These are phyloP conservation scores for Chlamydomonas sp. DNA, from an alignment of 139 green algal genomes.

Conservation along the genomic window DNA sequence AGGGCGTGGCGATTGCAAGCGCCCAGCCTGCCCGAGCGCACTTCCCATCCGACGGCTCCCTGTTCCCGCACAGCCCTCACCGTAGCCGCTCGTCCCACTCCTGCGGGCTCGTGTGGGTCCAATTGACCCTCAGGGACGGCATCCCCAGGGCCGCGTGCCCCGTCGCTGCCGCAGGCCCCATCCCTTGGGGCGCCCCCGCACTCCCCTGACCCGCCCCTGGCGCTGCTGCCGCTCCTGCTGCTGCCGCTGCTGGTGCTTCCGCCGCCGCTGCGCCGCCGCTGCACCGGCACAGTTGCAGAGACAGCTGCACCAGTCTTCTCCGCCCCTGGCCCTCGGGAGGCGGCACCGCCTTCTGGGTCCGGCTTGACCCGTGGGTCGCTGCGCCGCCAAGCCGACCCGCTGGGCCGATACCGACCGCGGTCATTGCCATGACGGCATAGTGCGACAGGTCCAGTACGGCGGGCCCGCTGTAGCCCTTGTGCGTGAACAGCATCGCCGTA, in stretches of 20 bases:
- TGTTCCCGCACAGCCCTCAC: neutral
- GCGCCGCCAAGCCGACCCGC: no score
- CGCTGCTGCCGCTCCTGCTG: neutral
- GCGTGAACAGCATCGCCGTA: slow-evolving; percentile 88
- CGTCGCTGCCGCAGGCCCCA: neutral
- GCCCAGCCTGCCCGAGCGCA: no score
- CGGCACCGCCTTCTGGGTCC: no score
- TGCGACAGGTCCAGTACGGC: slow-evolving; percentile 88
- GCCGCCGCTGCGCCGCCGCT: neutral
- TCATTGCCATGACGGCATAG: slow-evolving; percentile 60
- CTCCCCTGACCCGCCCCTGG: neutral
- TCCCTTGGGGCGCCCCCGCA: neutral
- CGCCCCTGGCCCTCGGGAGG: neutral
- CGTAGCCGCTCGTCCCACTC: slow-evolving; percentile 68
- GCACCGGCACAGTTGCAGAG: no score
- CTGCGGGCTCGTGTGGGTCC: slow-evolving; percentile 62
- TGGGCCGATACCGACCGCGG: neutral
- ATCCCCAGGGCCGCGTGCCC: neutral
- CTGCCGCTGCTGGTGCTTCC: neutral
- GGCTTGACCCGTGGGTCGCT: no score
- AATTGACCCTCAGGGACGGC: slow-evolving; percentile 65
- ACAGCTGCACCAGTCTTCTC: no score
- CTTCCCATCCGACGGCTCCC: neutral
- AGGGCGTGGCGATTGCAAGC: no score
- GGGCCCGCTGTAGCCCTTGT: slow-evolving; percentile 86